Percentiles rank a stretch among this genome's conserved stretches.
Evolutionary conservation across 164 flowering plant genomes (phyloP).

Genomic region (Chimonanthus praecox): DNA sequence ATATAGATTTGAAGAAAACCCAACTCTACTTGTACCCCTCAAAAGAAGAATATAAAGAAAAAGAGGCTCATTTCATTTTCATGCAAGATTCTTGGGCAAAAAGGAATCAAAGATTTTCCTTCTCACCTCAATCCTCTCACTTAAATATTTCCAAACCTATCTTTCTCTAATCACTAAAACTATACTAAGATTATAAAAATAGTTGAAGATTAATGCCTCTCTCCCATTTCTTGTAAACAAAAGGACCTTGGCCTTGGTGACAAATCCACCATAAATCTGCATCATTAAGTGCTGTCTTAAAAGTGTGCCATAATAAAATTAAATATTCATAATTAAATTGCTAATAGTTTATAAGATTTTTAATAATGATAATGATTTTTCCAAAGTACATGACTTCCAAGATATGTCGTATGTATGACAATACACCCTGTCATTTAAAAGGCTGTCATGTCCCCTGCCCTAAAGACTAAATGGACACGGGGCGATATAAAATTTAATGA

Average conservation of each 20-base stretch:
- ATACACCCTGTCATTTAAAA: too few relatives aligned
- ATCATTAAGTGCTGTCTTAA: constrained; percentile 1
- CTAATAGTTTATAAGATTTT: not conserved
- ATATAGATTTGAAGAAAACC: too few relatives aligned
- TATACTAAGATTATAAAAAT: too few relatives aligned
- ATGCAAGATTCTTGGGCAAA: not conserved
- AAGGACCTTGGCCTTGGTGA: not conserved
- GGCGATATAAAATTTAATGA: too few relatives aligned
- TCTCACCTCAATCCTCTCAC: not conserved
- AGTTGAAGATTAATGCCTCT: not conserved
- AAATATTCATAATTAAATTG: too few relatives aligned
- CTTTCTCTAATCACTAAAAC: not conserved
- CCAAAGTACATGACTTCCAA: not conserved
- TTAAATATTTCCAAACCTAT: not conserved
- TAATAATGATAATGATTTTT: not conserved
- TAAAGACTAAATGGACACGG: too few relatives aligned
- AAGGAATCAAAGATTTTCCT: not conserved
- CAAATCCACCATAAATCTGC: constrained; percentile 8
- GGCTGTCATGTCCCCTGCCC: too few relatives aligned
- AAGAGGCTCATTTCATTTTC: not conserved
- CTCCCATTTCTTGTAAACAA: not conserved
- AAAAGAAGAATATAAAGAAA: too few relatives aligned
- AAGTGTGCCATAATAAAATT: too few relatives aligned
- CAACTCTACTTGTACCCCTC: too few relatives aligned
- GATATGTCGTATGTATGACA: not conserved